Percentiles rank a stretch among this genome's conserved stretches.
These are phyloP conservation scores for Sporothrix sp. DNA, from an alignment of 2,329 filamentous ascomycete genomes.

Conservation along the genomic window DNA sequence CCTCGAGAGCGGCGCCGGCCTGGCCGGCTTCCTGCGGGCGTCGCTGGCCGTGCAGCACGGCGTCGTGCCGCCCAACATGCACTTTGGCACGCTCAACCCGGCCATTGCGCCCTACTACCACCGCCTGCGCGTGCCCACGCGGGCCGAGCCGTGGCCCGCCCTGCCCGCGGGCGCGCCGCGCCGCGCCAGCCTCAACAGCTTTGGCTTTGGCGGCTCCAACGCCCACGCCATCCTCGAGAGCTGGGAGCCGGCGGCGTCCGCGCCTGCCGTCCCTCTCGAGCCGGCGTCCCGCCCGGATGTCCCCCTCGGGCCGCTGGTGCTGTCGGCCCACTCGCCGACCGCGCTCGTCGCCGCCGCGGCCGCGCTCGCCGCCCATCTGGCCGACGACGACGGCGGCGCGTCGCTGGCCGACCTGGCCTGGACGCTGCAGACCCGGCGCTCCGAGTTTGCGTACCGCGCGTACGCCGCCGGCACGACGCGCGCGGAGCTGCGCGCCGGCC, in stretches of 20 bases:
- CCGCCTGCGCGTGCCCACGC: constrained; percentile 27
- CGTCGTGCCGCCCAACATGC: constrained; percentile 34
- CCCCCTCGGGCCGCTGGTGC: constrained; percentile 23
- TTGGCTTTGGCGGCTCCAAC: constrained; percentile 37
- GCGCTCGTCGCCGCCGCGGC: constrained; percentile 24
- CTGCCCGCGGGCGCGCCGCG: constrained; percentile 28
- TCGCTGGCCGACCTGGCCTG: constrained; percentile 23
- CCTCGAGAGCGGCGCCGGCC: constrained; percentile 39
- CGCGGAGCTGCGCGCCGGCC: constrained; percentile 17
- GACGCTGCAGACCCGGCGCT: constrained; percentile 25
- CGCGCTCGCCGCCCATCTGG: constrained; percentile 25
- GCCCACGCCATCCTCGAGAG: constrained; percentile 34
- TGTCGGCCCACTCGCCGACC: constrained; percentile 30
- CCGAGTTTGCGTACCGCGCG: constrained; percentile 25
- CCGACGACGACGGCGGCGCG: background rate
- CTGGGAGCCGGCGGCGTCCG: constrained; percentile 23
- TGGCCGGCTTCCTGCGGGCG: constrained; percentile 39
- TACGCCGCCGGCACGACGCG: constrained; percentile 21
- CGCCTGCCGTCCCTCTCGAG: too few species aligned
- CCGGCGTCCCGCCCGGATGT: too few species aligned
- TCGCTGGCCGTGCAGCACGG: constrained; percentile 32
- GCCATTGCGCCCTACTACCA: constrained; percentile 28
- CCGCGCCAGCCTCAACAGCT: constrained; percentile 36
- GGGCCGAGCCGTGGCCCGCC: constrained; percentile 26
- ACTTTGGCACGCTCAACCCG: constrained; percentile 32